These are phyloP conservation scores for Aspergillus sclerotioniger DNA, from an alignment of 495 filamentous ascomycete species.

Conservation along the genomic window DNA sequence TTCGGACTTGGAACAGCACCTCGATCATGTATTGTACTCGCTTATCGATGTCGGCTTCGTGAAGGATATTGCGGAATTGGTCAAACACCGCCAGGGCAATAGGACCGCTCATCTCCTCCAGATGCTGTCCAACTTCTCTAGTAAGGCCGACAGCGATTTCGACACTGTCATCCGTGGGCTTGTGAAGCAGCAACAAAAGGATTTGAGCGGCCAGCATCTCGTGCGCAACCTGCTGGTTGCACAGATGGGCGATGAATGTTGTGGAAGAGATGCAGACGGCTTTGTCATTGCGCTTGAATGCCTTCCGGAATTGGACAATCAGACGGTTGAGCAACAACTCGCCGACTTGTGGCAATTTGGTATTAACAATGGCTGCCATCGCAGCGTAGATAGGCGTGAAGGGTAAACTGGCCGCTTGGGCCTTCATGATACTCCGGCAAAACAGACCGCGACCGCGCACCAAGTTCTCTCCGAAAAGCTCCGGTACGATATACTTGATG, in stretches of 20 bases:
- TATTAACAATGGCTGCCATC: slow-evolving; percentile 95
- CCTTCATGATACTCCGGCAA: slow-evolving; percentile 95
- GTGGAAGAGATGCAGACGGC: slow-evolving; percentile 86
- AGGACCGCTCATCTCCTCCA: slow-evolving; percentile 87
- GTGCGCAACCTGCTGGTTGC: slow-evolving; percentile 92
- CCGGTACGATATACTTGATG: slow-evolving; percentile 95
- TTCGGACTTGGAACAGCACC: slow-evolving; percentile 92
- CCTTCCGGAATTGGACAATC: slow-evolving; percentile 90
- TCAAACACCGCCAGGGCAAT: slow-evolving; percentile 91
- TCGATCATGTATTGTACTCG: slow-evolving; percentile 98
- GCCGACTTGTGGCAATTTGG: slow-evolving; percentile 90
- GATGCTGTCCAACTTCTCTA: slow-evolving; percentile 84
- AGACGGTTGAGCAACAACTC: slow-evolving; percentile 85
- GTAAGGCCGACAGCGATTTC: slow-evolving; percentile 94
- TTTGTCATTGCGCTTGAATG: slow-evolving; percentile 96
- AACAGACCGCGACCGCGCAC: slow-evolving; percentile 88
- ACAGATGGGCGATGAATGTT: slow-evolving; percentile 90
- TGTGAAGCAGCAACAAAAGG: slow-evolving; percentile 79
- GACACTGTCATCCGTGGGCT: slow-evolving; percentile 95
- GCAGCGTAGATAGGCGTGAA: slow-evolving; percentile 95
- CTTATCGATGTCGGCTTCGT: slow-evolving; percentile 95
- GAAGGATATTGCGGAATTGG: slow-evolving; percentile 89
- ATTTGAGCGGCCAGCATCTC: slow-evolving; percentile 92
- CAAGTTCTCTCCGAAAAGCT: slow-evolving; percentile 92
- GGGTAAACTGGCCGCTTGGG: slow-evolving; percentile 91